Evolutionary conservation across 345 rosid species (phyloP), one percentile per base, ranked within the genome.

Genomic region (Linum trigynum): DNA sequence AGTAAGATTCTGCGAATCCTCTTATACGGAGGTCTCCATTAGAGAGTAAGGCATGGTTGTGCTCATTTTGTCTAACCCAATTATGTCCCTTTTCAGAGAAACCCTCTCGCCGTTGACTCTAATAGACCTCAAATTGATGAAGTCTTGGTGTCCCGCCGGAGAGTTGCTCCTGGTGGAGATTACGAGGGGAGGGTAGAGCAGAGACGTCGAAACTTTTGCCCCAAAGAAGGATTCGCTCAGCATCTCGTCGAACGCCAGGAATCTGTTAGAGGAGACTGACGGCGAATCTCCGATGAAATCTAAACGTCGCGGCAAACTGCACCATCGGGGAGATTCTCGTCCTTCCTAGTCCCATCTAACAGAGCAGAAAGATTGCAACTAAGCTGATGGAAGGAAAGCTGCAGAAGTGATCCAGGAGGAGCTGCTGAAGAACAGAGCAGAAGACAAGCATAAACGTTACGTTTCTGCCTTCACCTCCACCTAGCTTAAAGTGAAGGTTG

Each of bases 21-120:
- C 50, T 56, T 84, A 87, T 57, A 92, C 71, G 37, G 89, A 78
- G 76, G 83, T 85, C 61, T 82, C 84, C 60, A 87, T 45, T 3
- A 77, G 78, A 9, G 92, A 80, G 79, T 84, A 92, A 17, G 98
- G 91, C 8, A 75, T 74, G 10, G 71, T 51, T 35, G 96, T 77
- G 77, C 95, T 85, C 55, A 92, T 65, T 71, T 78, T 82, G 50
- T 81, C 67, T 35, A 15, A 41, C 38, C 60, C 67, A 42, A 39
- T 51, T 3, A 37, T 43, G 35, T 73, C 74, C 17, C 59, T 36
- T 65, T 60, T 37, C 40, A 69, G 39, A 65, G 75, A 65, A 51
- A 87, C 35, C 50, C 75, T 73, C 62, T 69, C 53, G 36, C 86
- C 83, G 63, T 79, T 57, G 67, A 92, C 78, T 66, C 78, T 83